Conservation (phyloP, 495 filamentous ascomycete species). For the Sordaria brevicollis region DNA sequence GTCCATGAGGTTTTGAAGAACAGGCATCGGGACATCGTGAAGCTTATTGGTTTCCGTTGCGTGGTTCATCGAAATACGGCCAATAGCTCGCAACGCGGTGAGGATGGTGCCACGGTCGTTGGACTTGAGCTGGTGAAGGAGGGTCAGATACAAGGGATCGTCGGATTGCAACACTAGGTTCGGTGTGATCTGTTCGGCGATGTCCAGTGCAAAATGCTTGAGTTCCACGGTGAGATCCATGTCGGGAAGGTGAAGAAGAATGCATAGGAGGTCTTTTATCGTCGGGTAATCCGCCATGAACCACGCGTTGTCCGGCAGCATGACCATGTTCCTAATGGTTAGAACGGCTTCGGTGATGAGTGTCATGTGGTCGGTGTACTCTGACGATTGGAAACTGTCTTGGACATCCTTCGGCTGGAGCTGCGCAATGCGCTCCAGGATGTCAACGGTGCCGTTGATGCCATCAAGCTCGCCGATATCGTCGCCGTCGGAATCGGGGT, state of each 20-base stretch:
- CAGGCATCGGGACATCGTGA: slow-evolving; percentile 52
- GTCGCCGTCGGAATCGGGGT: slow-evolving; percentile 40
- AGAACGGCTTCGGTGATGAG: slow-evolving; percentile 79
- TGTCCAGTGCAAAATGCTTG: slow-evolving; percentile 86
- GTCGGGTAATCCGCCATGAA: slow-evolving; percentile 65
- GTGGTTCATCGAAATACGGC: slow-evolving; percentile 77
- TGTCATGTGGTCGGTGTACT: slow-evolving; percentile 58
- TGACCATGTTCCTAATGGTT: slow-evolving; percentile 86
- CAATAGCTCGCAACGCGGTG: slow-evolving; percentile 71
- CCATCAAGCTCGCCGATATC: slow-evolving; percentile 56
- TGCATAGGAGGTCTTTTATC: slow-evolving; percentile 69
- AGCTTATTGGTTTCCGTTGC: slow-evolving; percentile 63
- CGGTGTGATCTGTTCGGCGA: slow-evolving; percentile 80
- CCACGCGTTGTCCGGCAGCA: slow-evolving; percentile 77
- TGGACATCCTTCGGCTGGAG: slow-evolving; percentile 42
- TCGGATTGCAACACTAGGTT: slow-evolving; percentile 59
- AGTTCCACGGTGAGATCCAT: slow-evolving; percentile 70
- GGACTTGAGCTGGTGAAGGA: slow-evolving; percentile 59
- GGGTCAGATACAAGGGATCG: slow-evolving; percentile 68
- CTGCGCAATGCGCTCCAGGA: slow-evolving; percentile 54
- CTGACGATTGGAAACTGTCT: slow-evolving; percentile 66
- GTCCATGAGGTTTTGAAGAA: slow-evolving; percentile 60
- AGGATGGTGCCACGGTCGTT: slow-evolving; percentile 79
- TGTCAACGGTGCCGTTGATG: slow-evolving; percentile 63
- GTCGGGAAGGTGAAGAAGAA: slow-evolving; percentile 68